Evolutionary conservation across 2,329 filamentous ascomycete genomes (phyloP).

Genomic region (Xylaria sp.): DNA sequence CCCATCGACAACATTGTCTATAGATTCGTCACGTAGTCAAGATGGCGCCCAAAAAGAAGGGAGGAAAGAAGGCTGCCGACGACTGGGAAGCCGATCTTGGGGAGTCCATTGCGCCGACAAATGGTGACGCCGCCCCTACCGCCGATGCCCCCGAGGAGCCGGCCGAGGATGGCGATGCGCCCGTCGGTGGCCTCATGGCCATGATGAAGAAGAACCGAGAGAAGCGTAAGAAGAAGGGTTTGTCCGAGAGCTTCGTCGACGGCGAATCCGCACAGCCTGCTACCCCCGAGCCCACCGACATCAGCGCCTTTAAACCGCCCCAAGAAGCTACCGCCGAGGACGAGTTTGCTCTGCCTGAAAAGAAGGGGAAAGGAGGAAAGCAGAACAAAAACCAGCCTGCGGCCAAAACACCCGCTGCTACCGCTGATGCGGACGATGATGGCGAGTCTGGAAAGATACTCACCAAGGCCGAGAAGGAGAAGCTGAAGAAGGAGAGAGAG

Average conservation of each 20-base stretch:
- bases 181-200: slow-evolving; percentile 74
- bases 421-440: slow-evolving; percentile 51
- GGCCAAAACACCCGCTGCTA: slow-evolving; percentile 37
- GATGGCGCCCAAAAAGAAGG: slow-evolving; percentile 96
- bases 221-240: slow-evolving; percentile 90
- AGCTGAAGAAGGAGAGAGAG: slow-evolving; percentile 93
- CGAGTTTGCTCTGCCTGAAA: slow-evolving; percentile 82
- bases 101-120: slow-evolving; percentile 71
- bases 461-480: slow-evolving; percentile 98
- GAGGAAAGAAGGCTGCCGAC: slow-evolving; percentile 80
- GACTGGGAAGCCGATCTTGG: slow-evolving; percentile 96
- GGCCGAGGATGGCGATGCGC: slow-evolving; percentile 60
- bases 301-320: slow-evolving; percentile 71
- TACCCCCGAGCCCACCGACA: slow-evolving; percentile 41
- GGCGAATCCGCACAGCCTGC: slow-evolving; percentile 63
- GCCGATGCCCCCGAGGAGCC: slow-evolving; percentile 55
- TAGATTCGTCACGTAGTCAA: slow-evolving; percentile 40
- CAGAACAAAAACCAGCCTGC: slow-evolving; percentile 51
- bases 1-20: neutral
- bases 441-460: slow-evolving; percentile 72
- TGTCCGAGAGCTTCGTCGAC: slow-evolving; percentile 73
- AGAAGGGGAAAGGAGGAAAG: slow-evolving; percentile 68
- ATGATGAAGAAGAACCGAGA: slow-evolving; percentile 81
- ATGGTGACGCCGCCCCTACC: slow-evolving; percentile 39
- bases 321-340: slow-evolving; percentile 83